Conservation (phyloP, 1,284 basidiomycete species). For the Xanthoconium separans region DNA sequence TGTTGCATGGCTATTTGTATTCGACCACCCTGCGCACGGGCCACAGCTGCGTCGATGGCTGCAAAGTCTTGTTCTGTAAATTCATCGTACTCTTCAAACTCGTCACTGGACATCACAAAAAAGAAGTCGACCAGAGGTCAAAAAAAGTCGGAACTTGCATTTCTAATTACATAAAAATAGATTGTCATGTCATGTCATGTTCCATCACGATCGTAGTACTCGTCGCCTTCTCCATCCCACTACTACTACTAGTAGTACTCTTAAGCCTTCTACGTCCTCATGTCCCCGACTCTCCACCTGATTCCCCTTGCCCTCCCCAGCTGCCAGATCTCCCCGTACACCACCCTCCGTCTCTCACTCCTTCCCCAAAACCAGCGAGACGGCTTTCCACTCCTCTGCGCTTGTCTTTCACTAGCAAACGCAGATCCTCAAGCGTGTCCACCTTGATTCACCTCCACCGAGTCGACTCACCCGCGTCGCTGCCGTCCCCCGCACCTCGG, state of each 20-base stretch:
- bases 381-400: constrained; percentile 11
- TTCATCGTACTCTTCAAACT: constrained; percentile 42
- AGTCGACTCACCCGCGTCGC: not conserved
- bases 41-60: constrained; percentile 43
- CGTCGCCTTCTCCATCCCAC: no score
- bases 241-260: no score
- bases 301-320: constrained; percentile 5
- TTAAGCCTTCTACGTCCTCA: no score
- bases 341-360: constrained; percentile 1
- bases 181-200: no score
- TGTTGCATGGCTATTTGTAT: constrained; percentile 11
- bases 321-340: not conserved
- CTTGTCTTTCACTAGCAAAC: constrained; percentile 9
- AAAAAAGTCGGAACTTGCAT: constrained; percentile 16
- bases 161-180: no score
- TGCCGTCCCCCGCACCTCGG: not conserved
- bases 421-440: constrained; percentile 7
- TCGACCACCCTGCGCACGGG: constrained; percentile 1
- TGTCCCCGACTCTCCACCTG: no score
- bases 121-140: no score
- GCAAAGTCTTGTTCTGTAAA: constrained; percentile 59
- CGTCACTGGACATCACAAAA: constrained; percentile 7
- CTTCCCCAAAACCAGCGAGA: not conserved
- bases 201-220: no score
- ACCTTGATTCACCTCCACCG: not conserved